A percentile compares a stretch with the other conserved stretches of the same genome.
phyloP scores from a whole-genome alignment of 768 basidiomycete genomes.

The Rossbeevera mucosa region DNA sequence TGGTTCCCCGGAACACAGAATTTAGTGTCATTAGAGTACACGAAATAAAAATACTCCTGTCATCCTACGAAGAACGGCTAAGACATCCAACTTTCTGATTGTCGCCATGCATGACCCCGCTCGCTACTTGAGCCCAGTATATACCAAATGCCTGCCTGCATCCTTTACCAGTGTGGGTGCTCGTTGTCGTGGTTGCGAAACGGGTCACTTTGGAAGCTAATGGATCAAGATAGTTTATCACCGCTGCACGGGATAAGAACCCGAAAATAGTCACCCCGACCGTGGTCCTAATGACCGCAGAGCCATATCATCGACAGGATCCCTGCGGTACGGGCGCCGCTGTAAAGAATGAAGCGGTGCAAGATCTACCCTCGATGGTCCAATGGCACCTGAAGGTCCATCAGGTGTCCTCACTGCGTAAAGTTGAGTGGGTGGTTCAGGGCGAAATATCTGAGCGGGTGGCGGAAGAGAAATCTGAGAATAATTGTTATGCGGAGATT shows the following conservation, averaged over 20 bases:
- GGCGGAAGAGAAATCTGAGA: constrained; percentile 32
- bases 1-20: constrained; percentile 11
- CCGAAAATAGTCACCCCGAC: constrained; percentile 33
- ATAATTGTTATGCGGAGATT: constrained; percentile 9
- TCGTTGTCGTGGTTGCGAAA: constrained; percentile 5
- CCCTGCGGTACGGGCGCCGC: constrained; percentile 56
- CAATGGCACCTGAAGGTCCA: constrained; percentile 15
- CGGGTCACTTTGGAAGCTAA: constrained; percentile 13
- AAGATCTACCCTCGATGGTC: constrained; percentile 38
- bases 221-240: constrained; percentile 19
- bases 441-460: constrained; percentile 26
- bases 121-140: not conserved
- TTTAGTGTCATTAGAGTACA: constrained; percentile 17
- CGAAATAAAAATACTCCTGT: constrained; percentile 1
- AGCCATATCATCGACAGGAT: constrained; percentile 58
- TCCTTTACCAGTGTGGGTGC: constrained; percentile 4
- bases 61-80: not conserved
- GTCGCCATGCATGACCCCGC: not conserved
- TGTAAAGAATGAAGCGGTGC: constrained; percentile 55
- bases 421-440: constrained; percentile 27
- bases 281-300: constrained; percentile 45
- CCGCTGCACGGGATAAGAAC: constrained; percentile 11
- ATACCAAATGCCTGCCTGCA: not conserved
- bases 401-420: constrained; percentile 27
- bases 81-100: not conserved